Evolutionary conservation across 345 rosid genomes (phyloP), one percentile per base, ranked within the genome.

Genomic region (Hypericum androsaemum): DNA sequence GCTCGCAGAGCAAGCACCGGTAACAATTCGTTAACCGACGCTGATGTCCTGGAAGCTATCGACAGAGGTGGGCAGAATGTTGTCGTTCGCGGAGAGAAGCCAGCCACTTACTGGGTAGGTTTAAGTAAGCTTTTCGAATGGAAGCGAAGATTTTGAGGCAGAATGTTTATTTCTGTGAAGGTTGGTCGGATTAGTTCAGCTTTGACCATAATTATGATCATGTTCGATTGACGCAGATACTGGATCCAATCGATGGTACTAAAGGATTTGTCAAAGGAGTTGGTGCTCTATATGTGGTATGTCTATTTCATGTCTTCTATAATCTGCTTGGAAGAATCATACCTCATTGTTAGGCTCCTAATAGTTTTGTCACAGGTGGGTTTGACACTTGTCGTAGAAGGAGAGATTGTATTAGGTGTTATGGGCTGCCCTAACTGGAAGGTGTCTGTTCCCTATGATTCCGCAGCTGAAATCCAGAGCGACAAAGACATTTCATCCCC

Each of bases 401-500:
- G 83, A 66, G 82, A 80, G 69, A 73, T 80, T 67, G 88, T 79
- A 50, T 56, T 84, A 56, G 84, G 95, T 7, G 80, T 79, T 59
- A 84, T 86, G 90, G 98, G 95, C 12, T 84, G 94, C 73, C 96
- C 94, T 49, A 86, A 86, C 73, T 86, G 98, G 96, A 66, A 53
- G 59, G 68, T 71, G 16, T 70, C 60, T 47, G 32, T 11, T 60
- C 58, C 71, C 46, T 46, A 28, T 65, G 52, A n/a, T 12, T 62
- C 77, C 44, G 48, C 53, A 41, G 5, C 55, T 36, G 67, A 63
- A 41, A 44, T 46, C 7, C 62, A 52, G 39, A 60, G 41, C 37
- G 10, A 32, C 49, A 68, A 70, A 59, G 54, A 62, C 60, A 11
- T 36, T 17, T 52, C 49, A 9, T 52, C 66, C 17, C 59, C 60